Percentiles rank a stretch among this genome's conserved stretches.
These are phyloP conservation scores for Candida tropicalis DNA, from an alignment of 1,139 yeast species.

Conservation along the genomic window DNA sequence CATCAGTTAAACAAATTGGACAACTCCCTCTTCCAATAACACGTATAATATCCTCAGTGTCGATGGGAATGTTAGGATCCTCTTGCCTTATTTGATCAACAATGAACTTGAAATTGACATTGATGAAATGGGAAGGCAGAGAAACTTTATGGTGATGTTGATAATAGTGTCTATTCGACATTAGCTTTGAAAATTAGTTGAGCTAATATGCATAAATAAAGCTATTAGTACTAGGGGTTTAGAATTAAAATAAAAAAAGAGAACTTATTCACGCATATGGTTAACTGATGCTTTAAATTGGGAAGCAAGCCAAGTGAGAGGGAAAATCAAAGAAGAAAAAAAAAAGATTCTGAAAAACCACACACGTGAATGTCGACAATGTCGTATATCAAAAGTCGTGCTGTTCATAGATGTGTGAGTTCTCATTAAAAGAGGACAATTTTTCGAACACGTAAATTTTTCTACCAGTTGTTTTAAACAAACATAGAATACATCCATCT, in stretches of 20 bases:
- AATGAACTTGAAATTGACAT: conserved; percentile 82
- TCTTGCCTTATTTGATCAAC: conserved; percentile 60
- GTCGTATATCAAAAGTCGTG: not conserved
- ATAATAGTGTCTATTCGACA: conserved; percentile 5
- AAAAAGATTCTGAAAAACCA: not conserved
- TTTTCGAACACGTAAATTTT: conserved; percentile 7
- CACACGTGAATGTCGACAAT: conserved; percentile 1
- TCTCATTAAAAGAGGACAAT: too few species aligned
- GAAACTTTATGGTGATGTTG: conserved; percentile 24
- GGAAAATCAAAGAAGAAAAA: not conserved
- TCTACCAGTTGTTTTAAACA: too few species aligned
- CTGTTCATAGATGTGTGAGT: not conserved
- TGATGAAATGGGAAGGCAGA: conserved; percentile 69
- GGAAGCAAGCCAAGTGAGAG: not conserved
- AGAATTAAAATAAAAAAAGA: not conserved
- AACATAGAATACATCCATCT: too few species aligned
- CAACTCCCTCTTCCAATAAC: conserved; percentile 78
- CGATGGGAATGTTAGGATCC: conserved; percentile 78
- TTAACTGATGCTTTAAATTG: not conserved
- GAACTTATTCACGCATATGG: not conserved
- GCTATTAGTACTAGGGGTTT: not conserved
- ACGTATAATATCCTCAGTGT: conserved; percentile 62
- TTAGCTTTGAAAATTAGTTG: conserved; percentile 1
- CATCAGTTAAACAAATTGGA: conserved; percentile 87
- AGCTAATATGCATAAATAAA: conserved; percentile 3